phyloP scores from a whole-genome alignment of 2,329 filamentous ascomycete species.

The Neoarthrinium moseri region DNA sequence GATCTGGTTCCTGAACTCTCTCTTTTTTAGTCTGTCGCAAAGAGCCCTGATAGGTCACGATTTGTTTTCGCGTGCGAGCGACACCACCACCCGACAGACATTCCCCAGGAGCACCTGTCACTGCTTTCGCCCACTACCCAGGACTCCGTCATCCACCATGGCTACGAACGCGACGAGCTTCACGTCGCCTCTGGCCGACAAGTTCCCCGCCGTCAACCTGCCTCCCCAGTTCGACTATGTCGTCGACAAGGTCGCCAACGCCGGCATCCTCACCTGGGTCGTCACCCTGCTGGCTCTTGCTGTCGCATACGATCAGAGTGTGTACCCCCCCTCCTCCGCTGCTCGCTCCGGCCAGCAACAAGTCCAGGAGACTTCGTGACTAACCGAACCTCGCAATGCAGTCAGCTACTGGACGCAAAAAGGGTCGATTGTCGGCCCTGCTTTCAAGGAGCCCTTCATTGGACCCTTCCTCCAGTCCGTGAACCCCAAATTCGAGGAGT shows the following conservation, averaged over 20 bases:
- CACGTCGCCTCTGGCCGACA: constrained; percentile 66
- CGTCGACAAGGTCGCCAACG: constrained; percentile 55
- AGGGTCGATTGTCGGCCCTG: constrained; percentile 71
- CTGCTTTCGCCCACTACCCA: neutral
- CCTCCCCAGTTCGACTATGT: constrained; percentile 55
- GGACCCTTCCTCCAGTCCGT: constrained; percentile 94
- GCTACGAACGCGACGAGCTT: constrained; percentile 63
- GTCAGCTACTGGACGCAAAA: constrained; percentile 75
- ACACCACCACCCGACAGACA: constrained; percentile 1
- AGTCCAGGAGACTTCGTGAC: no score
- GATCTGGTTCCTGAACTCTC: neutral
- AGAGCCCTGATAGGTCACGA: neutral
- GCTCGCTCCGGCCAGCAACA: no score
- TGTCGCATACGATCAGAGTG: constrained; percentile 88
- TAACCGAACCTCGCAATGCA: no score
- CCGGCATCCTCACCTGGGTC: constrained; percentile 61
- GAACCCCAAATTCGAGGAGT: constrained; percentile 87
- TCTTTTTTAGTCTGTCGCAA: neutral
- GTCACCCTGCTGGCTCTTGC: constrained; percentile 69
- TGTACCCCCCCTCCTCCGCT: no score
- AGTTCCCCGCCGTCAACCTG: constrained; percentile 45
- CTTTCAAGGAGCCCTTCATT: constrained; percentile 80
- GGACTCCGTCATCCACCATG: constrained; percentile 38
- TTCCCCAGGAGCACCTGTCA: neutral
- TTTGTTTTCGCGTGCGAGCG: no score